Base-by-base conservation (phyloP, 805 yeast species). In the Ogataea methylovora region DNA sequence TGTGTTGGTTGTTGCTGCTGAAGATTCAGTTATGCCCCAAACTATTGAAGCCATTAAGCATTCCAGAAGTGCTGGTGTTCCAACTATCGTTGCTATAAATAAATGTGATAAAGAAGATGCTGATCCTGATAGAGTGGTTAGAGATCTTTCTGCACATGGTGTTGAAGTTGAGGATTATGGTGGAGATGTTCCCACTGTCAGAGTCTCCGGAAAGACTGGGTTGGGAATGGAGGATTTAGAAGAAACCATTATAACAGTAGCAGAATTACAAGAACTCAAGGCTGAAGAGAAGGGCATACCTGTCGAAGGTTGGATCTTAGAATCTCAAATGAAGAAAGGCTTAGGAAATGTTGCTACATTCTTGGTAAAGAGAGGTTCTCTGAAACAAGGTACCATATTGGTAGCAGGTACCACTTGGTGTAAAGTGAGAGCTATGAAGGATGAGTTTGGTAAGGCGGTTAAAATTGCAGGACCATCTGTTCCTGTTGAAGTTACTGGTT, bases 11-110 rank as follows among this genome's bases (percentile, higher is more conserved):
- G 95, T 92, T 15, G 97, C 97, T 1, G 95, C 95, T 2, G 97
- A 92, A 55, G 98, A 92, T 60, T 84, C 96, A 1, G 94, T 92
- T 16, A 92, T 83, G 94, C 97, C 97, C 0, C 98, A 92, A 55
- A 92, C 98, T 0, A 69, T 79, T 27, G 98, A 92, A 56, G 97
- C 97, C 2, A 85, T 92, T 41, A 86, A 83, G 48, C 98, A 92
- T 57, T 88, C 94, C 4, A 80, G 81, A 43, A 74, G 75, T 32
- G 78, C 94, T 0, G 79, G 79, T 9, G 92, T 85, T 11, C 86
- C 88, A 1, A 65, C 88, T 42, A 79, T 92, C 35, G 95, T 92
- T 9, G 98, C 97, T 1, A 73, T 92, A 26, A 90, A 92, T 45
- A 92, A 92, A 56, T 82, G 94, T 46, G 98, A 90, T 53, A 81